Conservation (phyloP, 2,329 filamentous ascomycete genomes). For the Aspergillus phoenicis region DNA sequence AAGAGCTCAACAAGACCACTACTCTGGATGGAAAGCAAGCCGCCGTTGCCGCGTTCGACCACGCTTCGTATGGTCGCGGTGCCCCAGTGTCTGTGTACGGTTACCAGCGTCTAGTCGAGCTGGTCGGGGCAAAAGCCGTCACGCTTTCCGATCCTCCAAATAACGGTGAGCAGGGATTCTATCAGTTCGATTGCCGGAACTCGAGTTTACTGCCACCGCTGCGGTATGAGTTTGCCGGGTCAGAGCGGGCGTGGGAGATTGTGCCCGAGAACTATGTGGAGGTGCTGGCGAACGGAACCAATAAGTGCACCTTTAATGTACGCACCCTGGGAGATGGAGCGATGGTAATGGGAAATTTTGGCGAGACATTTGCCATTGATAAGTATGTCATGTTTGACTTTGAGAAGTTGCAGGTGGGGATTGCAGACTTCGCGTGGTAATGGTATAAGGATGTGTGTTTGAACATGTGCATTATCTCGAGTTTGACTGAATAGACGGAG, state of each 20-base stretch:
- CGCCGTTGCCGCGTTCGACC: background rate
- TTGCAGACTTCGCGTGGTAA: too few relatives aligned
- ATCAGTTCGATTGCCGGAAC: background rate
- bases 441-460: too few relatives aligned
- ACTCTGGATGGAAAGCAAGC: too few relatives aligned
- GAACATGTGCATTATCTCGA: too few relatives aligned
- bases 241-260: background rate
- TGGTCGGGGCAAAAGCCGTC: background rate
- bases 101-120: background rate
- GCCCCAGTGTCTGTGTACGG: background rate
- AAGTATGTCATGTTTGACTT: background rate
- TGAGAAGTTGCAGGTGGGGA: too few relatives aligned
- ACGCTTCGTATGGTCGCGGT: background rate
- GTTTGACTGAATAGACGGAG: too few relatives aligned
- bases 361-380: background rate
- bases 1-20: background rate
- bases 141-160: background rate
- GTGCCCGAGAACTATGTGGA: background rate
- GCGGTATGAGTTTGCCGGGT: background rate
- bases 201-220: background rate
- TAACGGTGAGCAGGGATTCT: background rate
- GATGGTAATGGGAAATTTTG: background rate
- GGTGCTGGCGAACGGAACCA: too few relatives aligned
- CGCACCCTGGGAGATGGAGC: background rate
- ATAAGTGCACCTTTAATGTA: background rate